Percentiles rank a stretch among this genome's conserved stretches.
These are phyloP conservation scores for Anthostomella pinea DNA, from an alignment of 2,329 filamentous ascomycete species.

Conservation along the genomic window DNA sequence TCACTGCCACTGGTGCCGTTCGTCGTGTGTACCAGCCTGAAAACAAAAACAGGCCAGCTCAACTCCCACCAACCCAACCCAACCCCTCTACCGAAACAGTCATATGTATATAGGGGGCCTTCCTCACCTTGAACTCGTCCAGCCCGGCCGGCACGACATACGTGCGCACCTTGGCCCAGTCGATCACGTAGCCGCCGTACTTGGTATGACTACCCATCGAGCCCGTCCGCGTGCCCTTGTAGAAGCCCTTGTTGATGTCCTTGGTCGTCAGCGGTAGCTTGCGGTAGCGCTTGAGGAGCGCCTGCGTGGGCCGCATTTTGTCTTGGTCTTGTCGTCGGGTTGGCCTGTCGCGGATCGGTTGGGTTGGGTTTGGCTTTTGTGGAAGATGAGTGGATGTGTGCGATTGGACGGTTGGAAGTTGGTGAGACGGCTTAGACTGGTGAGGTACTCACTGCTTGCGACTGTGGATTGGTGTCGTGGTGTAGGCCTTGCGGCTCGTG, in stretches of 20 bases:
- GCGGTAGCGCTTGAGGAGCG: slow-evolving; percentile 65
- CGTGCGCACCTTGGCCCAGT: slow-evolving; percentile 85
- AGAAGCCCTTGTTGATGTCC: slow-evolving; percentile 88
- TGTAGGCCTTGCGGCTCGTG: too few relatives aligned
- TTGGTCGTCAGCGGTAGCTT: slow-evolving; percentile 87
- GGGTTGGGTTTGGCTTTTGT: too few relatives aligned
- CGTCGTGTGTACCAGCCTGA: too few relatives aligned
- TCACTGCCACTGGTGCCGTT: neutral
- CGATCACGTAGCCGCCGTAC: slow-evolving; percentile 78
- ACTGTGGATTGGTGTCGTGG: too few relatives aligned
- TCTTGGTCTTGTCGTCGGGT: slow-evolving; percentile 1
- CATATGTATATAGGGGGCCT: neutral
- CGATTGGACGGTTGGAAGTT: slow-evolving; percentile 2
- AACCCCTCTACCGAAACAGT: too few relatives aligned
- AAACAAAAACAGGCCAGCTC: too few relatives aligned
- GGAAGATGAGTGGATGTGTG: too few relatives aligned
- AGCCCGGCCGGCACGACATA: slow-evolving; percentile 75
- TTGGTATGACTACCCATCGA: slow-evolving; percentile 83
- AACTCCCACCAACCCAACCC: too few relatives aligned
- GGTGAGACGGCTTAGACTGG: too few relatives aligned
- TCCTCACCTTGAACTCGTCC: slow-evolving; percentile 66
- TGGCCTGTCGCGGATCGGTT: too few relatives aligned
- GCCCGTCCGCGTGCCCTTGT: slow-evolving; percentile 92
- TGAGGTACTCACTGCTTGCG: too few relatives aligned
- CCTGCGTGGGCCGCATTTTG: slow-evolving; percentile 65